Base-by-base conservation (phyloP, 768 basidiomycete species). In the Steccherinum ochraceum region DNA sequence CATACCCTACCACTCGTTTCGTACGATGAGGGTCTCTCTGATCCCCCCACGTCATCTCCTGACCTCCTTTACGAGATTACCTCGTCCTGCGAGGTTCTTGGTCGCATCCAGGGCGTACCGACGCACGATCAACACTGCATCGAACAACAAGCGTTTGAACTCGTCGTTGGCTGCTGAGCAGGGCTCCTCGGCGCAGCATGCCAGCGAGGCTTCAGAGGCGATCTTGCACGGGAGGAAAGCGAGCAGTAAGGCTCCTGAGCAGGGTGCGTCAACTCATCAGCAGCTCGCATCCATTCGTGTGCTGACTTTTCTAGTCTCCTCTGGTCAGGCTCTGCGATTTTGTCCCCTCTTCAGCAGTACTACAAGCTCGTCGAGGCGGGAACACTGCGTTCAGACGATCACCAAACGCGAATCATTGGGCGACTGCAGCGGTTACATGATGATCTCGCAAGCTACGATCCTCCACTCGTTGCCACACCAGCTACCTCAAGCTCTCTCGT, bases 371-470 rank as follows among this genome's bases (percentile, higher is more conserved):
- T 86, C 24, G 61, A 67, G 12, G 56, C 66, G 10, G 79, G 80
- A 5, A 65, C 75, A 2, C 70, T 99, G 47, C 76, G 78, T 20
- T 76, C 84, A 45, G 95, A 99, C 61, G 76, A 79, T 16, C 83
- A 92, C 69, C 95, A 99, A 67, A 82, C 82, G 23, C 76, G 78
- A 24, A 94, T 97, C 57, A 83, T 98, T 46, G 71, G 81, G 67
- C 82, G 84, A 56, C 75, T 99, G 16, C 88, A 98, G 69, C 68
- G 76, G 49, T 72, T 97, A 52, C 84, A 96, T 67, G 75, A 87
- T 55, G 72, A 80, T 45, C 72, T 99, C 46, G 63, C 74, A 46
- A 59, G 66, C 13, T 96, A 97, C 72, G 64, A 80, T 10, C 89
- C 89, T 11, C 87, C 87, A 2, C 69, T 68, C 39, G 70, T 90